These are phyloP conservation scores for Tolypocladium paradoxum DNA, from an alignment of 2,329 filamentous ascomycete genomes.

Conservation along the genomic window DNA sequence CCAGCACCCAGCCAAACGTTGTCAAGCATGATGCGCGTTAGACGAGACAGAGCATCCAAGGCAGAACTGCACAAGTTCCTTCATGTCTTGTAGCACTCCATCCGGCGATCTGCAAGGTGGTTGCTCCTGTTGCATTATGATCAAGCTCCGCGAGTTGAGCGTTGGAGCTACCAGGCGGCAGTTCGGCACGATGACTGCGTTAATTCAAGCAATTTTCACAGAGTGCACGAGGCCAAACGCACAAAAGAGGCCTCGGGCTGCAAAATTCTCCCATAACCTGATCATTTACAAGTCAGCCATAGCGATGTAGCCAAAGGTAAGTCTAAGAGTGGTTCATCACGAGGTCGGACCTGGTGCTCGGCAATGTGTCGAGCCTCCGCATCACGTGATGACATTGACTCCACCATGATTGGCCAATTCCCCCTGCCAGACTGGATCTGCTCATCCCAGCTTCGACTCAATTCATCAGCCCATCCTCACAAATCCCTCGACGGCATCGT, in stretches of 20 bases:
- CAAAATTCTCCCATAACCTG: not conserved
- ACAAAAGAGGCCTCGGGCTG: too few species aligned
- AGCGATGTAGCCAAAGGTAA: not conserved
- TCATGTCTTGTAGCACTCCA: not conserved
- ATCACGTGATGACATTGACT: slow-evolving; percentile 21
- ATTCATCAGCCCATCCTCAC: slow-evolving; percentile 33
- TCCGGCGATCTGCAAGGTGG: not conserved
- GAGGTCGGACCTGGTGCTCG: not conserved
- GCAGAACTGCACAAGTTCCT: not conserved
- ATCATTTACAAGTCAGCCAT: not conserved
- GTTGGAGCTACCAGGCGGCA: not conserved
- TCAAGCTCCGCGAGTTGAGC: too few species aligned
- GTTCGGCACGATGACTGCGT: not conserved
- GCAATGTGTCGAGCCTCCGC: slow-evolving; percentile 5
- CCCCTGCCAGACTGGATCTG: slow-evolving; percentile 15
- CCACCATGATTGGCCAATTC: slow-evolving; percentile 25
- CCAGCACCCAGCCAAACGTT: not conserved
- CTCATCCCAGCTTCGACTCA: slow-evolving; percentile 22
- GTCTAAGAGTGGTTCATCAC: not conserved
- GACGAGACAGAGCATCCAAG: not conserved
- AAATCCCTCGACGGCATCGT: slow-evolving; percentile 25
- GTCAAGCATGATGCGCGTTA: not conserved
- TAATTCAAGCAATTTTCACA: not conserved
- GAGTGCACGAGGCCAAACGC: not conserved
- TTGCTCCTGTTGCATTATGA: not conserved